These are phyloP conservation scores for Phascolomyces articulosus DNA, from an alignment of 371 early-diverging fungal genomes.

Conservation along the genomic window DNA sequence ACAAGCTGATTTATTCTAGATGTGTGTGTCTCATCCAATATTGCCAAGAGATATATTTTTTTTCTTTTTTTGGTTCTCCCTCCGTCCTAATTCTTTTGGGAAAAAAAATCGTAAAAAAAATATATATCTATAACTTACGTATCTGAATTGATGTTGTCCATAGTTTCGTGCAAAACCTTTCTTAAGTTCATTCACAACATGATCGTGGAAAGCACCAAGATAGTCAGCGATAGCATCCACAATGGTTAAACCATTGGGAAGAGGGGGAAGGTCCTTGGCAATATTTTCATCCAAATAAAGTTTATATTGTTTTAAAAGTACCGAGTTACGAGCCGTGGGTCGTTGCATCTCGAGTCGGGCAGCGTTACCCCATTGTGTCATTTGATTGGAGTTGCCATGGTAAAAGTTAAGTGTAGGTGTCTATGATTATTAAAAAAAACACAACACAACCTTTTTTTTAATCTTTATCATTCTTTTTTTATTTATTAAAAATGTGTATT, in stretches of 20 bases:
- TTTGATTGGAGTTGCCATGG: constrained; percentile 40
- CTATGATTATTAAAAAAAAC: constrained; percentile 18
- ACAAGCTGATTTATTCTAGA: no score
- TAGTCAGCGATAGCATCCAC: constrained; percentile 61
- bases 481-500: no score
- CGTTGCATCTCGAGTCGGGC: constrained; percentile 56
- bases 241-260: constrained; percentile 51
- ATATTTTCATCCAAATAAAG: constrained; percentile 57
- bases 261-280: constrained; percentile 55
- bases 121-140: constrained; percentile 40
- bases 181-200: constrained; percentile 52
- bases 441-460: no score
- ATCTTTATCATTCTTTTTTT: no score
- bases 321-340: constrained; percentile 49
- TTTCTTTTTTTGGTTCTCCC: neutral
- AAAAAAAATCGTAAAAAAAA: no score
- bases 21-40: no score
- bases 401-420: constrained; percentile 55
- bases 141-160: constrained; percentile 42
- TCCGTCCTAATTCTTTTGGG: neutral
- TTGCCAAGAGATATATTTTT: no score
- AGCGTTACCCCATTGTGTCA: constrained; percentile 65
- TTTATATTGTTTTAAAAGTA: constrained; percentile 57
- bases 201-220: constrained; percentile 52
- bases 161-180: constrained; percentile 50